Evolutionary conservation across 345 rosid genomes (phyloP), one percentile per base, ranked within the genome.

Genomic region (Pseudoturritis turrita): DNA sequence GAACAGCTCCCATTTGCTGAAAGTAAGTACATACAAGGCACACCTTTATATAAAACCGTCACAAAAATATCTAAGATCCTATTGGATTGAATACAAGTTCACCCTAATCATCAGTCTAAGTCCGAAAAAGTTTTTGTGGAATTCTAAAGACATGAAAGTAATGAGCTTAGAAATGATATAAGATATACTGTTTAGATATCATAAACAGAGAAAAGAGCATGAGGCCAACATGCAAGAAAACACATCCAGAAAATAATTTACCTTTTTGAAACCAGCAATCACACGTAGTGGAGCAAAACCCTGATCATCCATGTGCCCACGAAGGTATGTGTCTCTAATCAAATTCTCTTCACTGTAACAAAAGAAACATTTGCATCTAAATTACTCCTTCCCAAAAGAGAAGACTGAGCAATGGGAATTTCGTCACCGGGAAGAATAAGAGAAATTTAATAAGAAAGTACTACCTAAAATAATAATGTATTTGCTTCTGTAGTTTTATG

Each of bases 391-490:
- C 57, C 54, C 57, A 6, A 28, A 15, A 53, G 50, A 62, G 21
- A 68, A n/a, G n/a, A 68, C 10, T 45, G 43, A 52, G 22, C 3
- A 59, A 35, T 14, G 21, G 8, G 31, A 33, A 61, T 18, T 17
- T 52, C 7, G 15, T 47, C 37, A 59, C 49, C 18, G 19, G 43
- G 41, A 53, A 70, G 25, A 35, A 61, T 10, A 66, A 31, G 64
- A 33, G 51, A 52, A 23, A 4, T 4, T 40, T 10, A 66, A 58
- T 39, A 49, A 7, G 17, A 57, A 72, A 63, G 49, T 10, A 55
- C 47, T 75, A 94, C 98, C 96, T 90, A 84, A 93, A 90, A 75
- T 93, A 93, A 64, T 88, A 93, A 51, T 93, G 89, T 62, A 93
- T 88, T 75, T 93, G 98, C 46, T 53, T 72, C 73, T 81, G 71